Conservation (phyloP, 495 filamentous ascomycete genomes). For the Penicillium angulare region DNA sequence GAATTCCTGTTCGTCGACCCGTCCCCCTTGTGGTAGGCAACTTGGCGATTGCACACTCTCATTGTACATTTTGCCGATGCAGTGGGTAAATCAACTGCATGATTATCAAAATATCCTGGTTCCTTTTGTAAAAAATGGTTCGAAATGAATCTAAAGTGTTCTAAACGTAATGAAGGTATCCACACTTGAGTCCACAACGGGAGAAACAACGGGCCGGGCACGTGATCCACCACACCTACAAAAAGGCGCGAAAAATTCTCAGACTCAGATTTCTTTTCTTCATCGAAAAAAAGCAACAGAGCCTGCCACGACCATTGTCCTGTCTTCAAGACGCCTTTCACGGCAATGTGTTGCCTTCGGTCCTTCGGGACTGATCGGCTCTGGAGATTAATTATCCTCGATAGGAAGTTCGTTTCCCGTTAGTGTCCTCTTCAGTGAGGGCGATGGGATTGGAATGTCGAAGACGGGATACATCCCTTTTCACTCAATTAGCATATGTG, state of each 20-base stretch:
- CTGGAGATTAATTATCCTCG: constrained; percentile 59
- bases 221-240: constrained; percentile 30
- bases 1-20: not conserved
- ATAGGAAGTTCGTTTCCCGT: constrained; percentile 65
- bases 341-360: constrained; percentile 64
- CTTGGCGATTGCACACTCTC: not conserved
- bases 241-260: constrained; percentile 27
- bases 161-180: not conserved
- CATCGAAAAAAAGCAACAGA: constrained; percentile 61
- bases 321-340: constrained; percentile 39
- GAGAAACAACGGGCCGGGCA: constrained; percentile 26
- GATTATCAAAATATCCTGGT: not conserved
- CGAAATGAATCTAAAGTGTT: not conserved
- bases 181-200: not conserved
- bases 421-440: constrained; percentile 64
- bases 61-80: not conserved
- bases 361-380: constrained; percentile 46
- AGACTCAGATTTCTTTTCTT: constrained; percentile 32
- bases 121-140: not conserved
- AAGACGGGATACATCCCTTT: constrained; percentile 60
- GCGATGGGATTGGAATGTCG: constrained; percentile 65
- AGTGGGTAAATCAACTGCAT: not conserved
- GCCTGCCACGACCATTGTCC: constrained; percentile 64
- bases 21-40: not conserved
- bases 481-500: not conserved